Conservation (phyloP, 169 alveolate species). For the Cryptosporidium ryanae region DNA sequence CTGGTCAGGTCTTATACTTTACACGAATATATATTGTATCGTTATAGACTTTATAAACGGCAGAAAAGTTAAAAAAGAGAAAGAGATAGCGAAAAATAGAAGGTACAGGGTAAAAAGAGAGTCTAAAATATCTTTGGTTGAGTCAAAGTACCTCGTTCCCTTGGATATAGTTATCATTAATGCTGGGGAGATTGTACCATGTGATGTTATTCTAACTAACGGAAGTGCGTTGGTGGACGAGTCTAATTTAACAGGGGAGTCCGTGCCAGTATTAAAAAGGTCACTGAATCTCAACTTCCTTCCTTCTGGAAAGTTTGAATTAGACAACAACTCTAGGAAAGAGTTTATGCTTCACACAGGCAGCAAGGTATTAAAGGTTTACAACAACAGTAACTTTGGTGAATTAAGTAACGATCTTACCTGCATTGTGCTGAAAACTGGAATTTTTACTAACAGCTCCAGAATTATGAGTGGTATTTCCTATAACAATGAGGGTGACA, state of each 20-base stretch:
- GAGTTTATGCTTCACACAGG: conserved; percentile 42
- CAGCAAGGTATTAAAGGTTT: conserved; percentile 20
- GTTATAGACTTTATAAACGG: conserved; percentile 9
- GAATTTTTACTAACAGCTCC: conserved; percentile 34
- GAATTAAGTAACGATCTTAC: neutral
- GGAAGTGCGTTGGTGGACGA: conserved; percentile 89
- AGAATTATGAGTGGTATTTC: conserved; percentile 2
- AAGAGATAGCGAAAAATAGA: neutral
- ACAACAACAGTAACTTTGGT: neutral
- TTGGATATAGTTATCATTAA: conserved; percentile 11
- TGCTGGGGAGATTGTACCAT: conserved; percentile 80
- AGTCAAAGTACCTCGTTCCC: conserved; percentile 34
- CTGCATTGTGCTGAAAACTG: conserved; percentile 42
- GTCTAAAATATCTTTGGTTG: neutral
- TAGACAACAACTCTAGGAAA: neutral
- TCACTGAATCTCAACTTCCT: conserved; percentile 6
- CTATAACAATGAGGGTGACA: neutral
- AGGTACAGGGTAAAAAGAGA: conserved; percentile 20
- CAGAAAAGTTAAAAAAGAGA: conserved; percentile 9
- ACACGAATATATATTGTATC: conserved; percentile 14
- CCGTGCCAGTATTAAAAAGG: conserved; percentile 86
- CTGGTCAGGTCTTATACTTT: conserved; percentile 43
- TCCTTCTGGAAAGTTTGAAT: neutral
- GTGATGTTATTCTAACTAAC: conserved; percentile 86
- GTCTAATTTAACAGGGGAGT: conserved; percentile 89